Base-by-base conservation (phyloP, 371 early-diverging fungal genomes). In the Chytridiales sp. region DNA sequence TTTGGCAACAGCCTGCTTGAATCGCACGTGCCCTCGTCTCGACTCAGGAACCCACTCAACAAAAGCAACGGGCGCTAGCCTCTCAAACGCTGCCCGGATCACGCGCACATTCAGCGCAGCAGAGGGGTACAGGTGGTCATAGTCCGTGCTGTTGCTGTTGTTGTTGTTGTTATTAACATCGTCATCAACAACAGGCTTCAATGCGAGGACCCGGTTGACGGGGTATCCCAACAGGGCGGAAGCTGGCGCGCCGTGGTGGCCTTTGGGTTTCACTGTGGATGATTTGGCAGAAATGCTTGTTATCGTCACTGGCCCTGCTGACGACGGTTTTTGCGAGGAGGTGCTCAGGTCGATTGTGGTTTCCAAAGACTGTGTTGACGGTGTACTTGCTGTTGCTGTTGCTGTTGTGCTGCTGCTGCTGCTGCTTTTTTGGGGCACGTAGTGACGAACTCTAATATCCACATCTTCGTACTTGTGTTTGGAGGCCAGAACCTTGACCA, bases 401-500 rank as follows among this genome's bases (percentile, higher is more conserved):
- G 46, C 21, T 8, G 8, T 6, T 6, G 22, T 6, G 48, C 13
- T 15, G 26, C 32, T 5, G 48, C 5, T 30, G 22, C 5, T 6
- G 29, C 15, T 15, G n/a, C n/a, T n/a, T n/a, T n/a, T n/a, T n/a
- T n/a, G n/a, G n/a, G n/a, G n/a, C n/a, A n/a, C n/a, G n/a, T n/a
- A n/a, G n/a, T n/a, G n/a, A n/a, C n/a, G n/a, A n/a, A n/a, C n/a
- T n/a, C n/a, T n/a, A n/a, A n/a, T n/a, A n/a, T n/a, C n/a, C 1
- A 44, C 30, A 26, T 64, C 65, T 48, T 64, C 65, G 47, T 64
- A 64, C 11, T 44, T 38, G 31, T 48, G 52, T 4, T 13, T 8
- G n/a, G 34, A 19, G 9, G 59, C 59, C 6, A 64, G 55, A 35
- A 56, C 43, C 24, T 46, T 52, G 40, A 64, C 52, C 59, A 64